Evolutionary conservation across 768 basidiomycete genomes (phyloP), one percentile per base, ranked within the genome.

Genomic region (Lactarius deliciosus): DNA sequence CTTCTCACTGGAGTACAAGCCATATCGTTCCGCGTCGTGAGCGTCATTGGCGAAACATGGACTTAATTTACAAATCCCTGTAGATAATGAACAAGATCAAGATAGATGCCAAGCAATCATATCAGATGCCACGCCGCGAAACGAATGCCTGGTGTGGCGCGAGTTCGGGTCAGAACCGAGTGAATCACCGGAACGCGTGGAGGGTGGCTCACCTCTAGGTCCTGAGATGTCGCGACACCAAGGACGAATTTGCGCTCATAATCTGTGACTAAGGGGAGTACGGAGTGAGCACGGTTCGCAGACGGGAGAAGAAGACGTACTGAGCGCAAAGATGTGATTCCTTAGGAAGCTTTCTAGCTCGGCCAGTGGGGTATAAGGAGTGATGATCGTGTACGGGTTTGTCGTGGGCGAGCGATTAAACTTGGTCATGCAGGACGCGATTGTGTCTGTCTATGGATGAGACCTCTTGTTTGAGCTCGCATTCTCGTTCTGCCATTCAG

Each of bases 271-370:
- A 68, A 22, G 61, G 41, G 7, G 40, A 60, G 32, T 9, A 55
- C 9, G 38, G 10, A 13, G 30, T 43, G 15, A n/a, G 43, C 47
- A 55, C 32, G 2, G 43, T 73, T 40, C 69, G 54, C 7, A 25
- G 28, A 36, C 36, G n/a, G 22, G 45, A 43, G 11, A 43, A 16
- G 41, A 54, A 61, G 11, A 72, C 82, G 56, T 61, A 89, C 92
- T 89, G 32, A 94, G 76, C 2, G 91, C 92, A 69, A 94, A 94
- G 47, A 89, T 81, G 69, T 92, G 89, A 25, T 79, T 63, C 69
- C 81, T 78, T 61, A 96, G 79, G 76, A 97, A 97, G 13, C 79
- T 80, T 71, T 94, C 93, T n/a, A 96, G 80, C 15, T 93, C 91
- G 0, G 84, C 83, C 11, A 96, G 81, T 2, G 91, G 83, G 7